Percentiles rank a stretch among this genome's conserved stretches.
Conservation (phyloP, 1,139 yeast genomes). For the Zygotorulaspora mrakii region DNA sequence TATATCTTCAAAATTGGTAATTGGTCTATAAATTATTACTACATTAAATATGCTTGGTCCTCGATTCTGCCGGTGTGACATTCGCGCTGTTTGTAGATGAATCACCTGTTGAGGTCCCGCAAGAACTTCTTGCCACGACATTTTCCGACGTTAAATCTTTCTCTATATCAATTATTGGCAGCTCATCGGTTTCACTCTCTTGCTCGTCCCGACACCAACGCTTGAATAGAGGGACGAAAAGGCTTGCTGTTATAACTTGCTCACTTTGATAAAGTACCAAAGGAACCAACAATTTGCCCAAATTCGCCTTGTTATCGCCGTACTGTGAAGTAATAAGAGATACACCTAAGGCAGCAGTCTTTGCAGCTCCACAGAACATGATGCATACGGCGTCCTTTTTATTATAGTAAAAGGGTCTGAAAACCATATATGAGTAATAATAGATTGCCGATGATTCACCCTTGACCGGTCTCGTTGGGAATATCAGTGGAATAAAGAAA, state of each 20-base stretch:
- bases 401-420: slow-evolving; percentile 67
- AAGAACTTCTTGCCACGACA: neutral
- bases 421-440: slow-evolving; percentile 38
- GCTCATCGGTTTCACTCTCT: slow-evolving; percentile 13
- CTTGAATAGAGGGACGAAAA: slow-evolving; percentile 60
- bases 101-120: neutral
- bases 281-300: slow-evolving; percentile 75
- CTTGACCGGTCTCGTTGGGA: slow-evolving; percentile 45
- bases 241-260: slow-evolving; percentile 75
- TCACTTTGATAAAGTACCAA: slow-evolving; percentile 81
- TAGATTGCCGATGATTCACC: slow-evolving; percentile 45
- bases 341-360: slow-evolving; percentile 88
- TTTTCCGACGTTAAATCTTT: slow-evolving; percentile 2
- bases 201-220: slow-evolving; percentile 50
- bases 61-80: too few species aligned
- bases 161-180: slow-evolving; percentile 12
- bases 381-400: slow-evolving; percentile 71
- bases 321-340: slow-evolving; percentile 77
- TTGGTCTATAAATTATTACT: neutral
- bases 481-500: slow-evolving; percentile 44
- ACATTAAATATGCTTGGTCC: too few species aligned
- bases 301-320: slow-evolving; percentile 54
- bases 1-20: neutral
- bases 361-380: slow-evolving; percentile 88
- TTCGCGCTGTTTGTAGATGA: too few species aligned